Base-by-base conservation (phyloP, 208 protist species). In the Leishmania gerbilli region DNA sequence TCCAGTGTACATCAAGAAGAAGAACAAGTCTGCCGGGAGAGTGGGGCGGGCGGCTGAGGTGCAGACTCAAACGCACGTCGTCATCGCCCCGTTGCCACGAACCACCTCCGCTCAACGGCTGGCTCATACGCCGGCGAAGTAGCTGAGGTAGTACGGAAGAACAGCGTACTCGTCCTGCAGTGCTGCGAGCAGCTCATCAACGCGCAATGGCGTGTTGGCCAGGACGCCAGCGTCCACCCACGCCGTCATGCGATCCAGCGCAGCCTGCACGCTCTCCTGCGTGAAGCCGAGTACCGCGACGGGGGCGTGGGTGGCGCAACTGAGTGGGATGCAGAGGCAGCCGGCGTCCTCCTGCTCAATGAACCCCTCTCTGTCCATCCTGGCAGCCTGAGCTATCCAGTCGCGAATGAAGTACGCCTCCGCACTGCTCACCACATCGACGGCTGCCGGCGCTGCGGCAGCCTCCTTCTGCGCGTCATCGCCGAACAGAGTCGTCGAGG, bases 321-420 rank as follows among this genome's bases (percentile, higher is more conserved):
- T 85, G 42, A 82, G 71, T 51, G 78, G 84, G 42, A 87, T 71
- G 56, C 62, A 21, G 27, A 89, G 53, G 40, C 62, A 74, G 24
- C 85, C 79, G 1, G 37, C 69, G 7, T 49, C 49, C 55, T 87
- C 79, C 78, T 91, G 88, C 24, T 71, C 78, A 5, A 34, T 40
- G 42, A 91, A 84, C 13, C 86, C 80, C 11, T 60, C 65, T 15
- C 56, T 51, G 60, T 91, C 88, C 53, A 67, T 49, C 60, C 65
- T 64, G 8, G 84, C 72, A 27, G 84, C 79, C 21, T 65, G 68
- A 11, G 76, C 62, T 24, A 91, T 85, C 88, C 86, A 89, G 71
- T 91, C 88, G 17, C 88, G 85, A 3, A 91, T 81, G 42, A 87
- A 77, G 77, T 86, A 89, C 58, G 79, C 88, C 82, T 91, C 88